These are phyloP conservation scores for Ilyonectria mors-panacis DNA, from an alignment of 2,329 filamentous ascomycete genomes.

Conservation along the genomic window DNA sequence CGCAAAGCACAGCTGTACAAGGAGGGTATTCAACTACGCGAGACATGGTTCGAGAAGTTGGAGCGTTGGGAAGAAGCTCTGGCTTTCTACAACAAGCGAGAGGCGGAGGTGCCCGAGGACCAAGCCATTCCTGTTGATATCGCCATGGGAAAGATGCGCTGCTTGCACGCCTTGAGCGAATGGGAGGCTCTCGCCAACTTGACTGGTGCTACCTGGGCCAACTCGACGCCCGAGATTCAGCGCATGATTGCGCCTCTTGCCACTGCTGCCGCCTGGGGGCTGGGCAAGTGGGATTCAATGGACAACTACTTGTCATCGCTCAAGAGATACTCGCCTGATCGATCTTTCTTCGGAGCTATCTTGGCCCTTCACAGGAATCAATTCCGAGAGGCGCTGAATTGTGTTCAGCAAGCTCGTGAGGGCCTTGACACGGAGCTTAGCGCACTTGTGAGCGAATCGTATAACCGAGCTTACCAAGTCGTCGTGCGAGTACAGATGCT, in stretches of 20 bases:
- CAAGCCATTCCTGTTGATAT: slow-evolving; percentile 84
- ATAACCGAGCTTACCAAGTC: slow-evolving; percentile 97
- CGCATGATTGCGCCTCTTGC: slow-evolving; percentile 93
- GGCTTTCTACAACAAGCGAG: slow-evolving; percentile 90
- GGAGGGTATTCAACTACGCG: slow-evolving; percentile 92
- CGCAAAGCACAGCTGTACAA: slow-evolving; percentile 96
- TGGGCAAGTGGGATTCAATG: slow-evolving; percentile 98
- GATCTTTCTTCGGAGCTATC: slow-evolving; percentile 98
- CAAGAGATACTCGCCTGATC: slow-evolving; percentile 92
- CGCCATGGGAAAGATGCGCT: slow-evolving; percentile 99
- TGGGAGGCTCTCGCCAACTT: slow-evolving; percentile 94
- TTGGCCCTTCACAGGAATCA: slow-evolving; percentile 95
- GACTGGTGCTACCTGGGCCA: slow-evolving; percentile 94
- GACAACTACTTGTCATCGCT: slow-evolving; percentile 96
- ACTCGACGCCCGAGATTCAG: slow-evolving; percentile 88
- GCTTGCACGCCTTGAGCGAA: slow-evolving; percentile 94
- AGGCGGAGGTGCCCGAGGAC: slow-evolving; percentile 75
- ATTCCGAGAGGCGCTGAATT: slow-evolving; percentile 89
- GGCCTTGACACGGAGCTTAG: slow-evolving; percentile 96
- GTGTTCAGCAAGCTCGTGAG: slow-evolving; percentile 92
- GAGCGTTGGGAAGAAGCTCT: slow-evolving; percentile 98
- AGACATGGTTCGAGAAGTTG: slow-evolving; percentile 99
- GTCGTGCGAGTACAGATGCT: slow-evolving; percentile 99
- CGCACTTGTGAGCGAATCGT: slow-evolving; percentile 97
- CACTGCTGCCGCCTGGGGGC: slow-evolving; percentile 95